Evolutionary conservation across 2,329 filamentous ascomycete genomes (phyloP).

Genomic region (Xylaria digitata): DNA sequence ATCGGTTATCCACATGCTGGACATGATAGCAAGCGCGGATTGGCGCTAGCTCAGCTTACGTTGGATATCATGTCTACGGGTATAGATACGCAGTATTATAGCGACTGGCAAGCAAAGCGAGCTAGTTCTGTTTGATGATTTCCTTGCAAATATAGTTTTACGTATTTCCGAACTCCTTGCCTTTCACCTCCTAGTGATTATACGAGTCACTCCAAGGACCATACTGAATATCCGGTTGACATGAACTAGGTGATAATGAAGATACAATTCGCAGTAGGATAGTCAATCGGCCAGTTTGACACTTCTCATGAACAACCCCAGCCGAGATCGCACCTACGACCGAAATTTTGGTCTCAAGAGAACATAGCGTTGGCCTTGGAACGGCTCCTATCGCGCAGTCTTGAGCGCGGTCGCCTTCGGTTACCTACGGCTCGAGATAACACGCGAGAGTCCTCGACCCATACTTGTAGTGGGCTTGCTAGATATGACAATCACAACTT

Average conservation of each 20-base stretch:
- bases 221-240: neutral
- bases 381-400: too few species aligned
- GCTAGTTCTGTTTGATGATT: constrained; percentile 13
- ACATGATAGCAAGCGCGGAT: neutral
- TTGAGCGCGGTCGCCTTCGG: too few species aligned
- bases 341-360: neutral
- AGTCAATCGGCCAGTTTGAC: neutral
- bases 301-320: neutral
- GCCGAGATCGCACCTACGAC: neutral
- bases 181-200: neutral
- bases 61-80: constrained; percentile 14
- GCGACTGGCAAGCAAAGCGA: constrained; percentile 13
- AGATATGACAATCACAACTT: too few species aligned
- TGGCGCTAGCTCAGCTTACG: constrained; percentile 2
- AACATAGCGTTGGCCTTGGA: too few species aligned
- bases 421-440: too few species aligned
- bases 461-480: too few species aligned
- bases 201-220: too few species aligned
- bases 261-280: neutral
- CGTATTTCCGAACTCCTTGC: neutral
- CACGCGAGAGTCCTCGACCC: too few species aligned
- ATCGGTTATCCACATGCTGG: neutral
- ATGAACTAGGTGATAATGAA: neutral
- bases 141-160: neutral
- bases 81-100: constrained; percentile 12